phyloP scores from a whole-genome alignment of 768 basidiomycete genomes.

The Mycena indigotica region DNA sequence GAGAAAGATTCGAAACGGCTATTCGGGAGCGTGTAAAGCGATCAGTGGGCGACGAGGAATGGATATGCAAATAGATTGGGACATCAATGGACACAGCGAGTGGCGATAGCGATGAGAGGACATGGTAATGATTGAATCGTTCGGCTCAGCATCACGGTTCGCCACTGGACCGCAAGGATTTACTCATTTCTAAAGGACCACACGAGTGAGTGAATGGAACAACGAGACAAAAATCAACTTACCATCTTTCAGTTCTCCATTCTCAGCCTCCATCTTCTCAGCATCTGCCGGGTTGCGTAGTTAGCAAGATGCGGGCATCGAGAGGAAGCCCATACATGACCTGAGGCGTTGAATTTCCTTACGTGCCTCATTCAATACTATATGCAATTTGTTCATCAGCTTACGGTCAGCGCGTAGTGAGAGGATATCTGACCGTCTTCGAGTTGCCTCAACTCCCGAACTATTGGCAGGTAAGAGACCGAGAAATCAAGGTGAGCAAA shows the following conservation, averaged over 20 bases:
- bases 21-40: neutral
- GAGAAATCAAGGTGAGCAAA: neutral
- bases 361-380: slow-evolving; percentile 18
- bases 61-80: neutral
- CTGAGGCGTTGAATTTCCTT: slow-evolving; percentile 19
- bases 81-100: neutral
- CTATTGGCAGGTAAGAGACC: neutral
- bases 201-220: neutral
- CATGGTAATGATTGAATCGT: neutral
- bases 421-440: slow-evolving; percentile 11
- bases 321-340: slow-evolving; percentile 4
- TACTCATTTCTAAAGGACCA: neutral
- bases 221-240: neutral
- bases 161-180: neutral
- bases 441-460: slow-evolving; percentile 16
- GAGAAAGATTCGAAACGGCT: neutral
- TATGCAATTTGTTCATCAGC: neutral
- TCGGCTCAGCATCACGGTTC: neutral
- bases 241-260: slow-evolving; percentile 12
- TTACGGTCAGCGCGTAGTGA: too few relatives aligned
- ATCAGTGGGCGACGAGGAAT: neutral
- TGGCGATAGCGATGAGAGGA: neutral
- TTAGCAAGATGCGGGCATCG: neutral
- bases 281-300: slow-evolving; percentile 6
- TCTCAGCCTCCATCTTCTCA: slow-evolving; percentile 15